Evolutionary conservation across 2,329 filamentous ascomycete genomes (phyloP).

Genomic region (Fusarium sp.): DNA sequence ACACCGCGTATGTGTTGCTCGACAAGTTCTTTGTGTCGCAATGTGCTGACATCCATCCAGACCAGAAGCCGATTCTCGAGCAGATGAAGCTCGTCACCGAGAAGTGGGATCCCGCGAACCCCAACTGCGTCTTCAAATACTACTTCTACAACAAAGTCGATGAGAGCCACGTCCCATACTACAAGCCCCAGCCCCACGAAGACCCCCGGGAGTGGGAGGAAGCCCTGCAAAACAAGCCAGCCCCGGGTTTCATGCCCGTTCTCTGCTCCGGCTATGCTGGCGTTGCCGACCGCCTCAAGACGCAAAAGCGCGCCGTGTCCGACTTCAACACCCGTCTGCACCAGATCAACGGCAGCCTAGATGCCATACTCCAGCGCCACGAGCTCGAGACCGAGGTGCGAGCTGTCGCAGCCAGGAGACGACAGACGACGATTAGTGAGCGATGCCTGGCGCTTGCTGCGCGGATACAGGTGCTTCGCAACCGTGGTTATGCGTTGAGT

Average conservation of each 20-base stretch:
- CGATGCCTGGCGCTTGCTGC: slow-evolving; percentile 79
- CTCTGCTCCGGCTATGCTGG: slow-evolving; percentile 79
- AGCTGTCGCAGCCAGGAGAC: slow-evolving; percentile 76
- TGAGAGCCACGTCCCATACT: slow-evolving; percentile 78
- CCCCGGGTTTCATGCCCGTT: slow-evolving; percentile 79
- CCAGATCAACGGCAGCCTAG: slow-evolving; percentile 80
- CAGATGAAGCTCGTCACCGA: slow-evolving; percentile 76
- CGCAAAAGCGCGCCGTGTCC: slow-evolving; percentile 75
- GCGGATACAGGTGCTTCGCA: slow-evolving; percentile 82
- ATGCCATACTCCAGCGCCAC: slow-evolving; percentile 78
- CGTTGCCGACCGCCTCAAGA: slow-evolving; percentile 76
- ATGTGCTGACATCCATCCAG: slow-evolving; percentile 41
- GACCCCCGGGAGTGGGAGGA: slow-evolving; percentile 86
- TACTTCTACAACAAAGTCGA: slow-evolving; percentile 91
- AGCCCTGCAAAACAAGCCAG: slow-evolving; percentile 82
- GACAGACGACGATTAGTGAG: slow-evolving; percentile 78
- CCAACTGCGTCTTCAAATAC: slow-evolving; percentile 79
- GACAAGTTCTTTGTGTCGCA: background rate
- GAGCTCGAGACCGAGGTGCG: slow-evolving; percentile 81
- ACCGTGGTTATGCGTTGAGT: slow-evolving; percentile 83
- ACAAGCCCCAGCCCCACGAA: slow-evolving; percentile 75
- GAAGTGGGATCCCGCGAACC: slow-evolving; percentile 78
- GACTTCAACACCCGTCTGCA: slow-evolving; percentile 79
- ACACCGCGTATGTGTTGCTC: slow-evolving; percentile 57
- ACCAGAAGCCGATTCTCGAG: slow-evolving; percentile 78